These are phyloP conservation scores for Darksidea phi DNA, from an alignment of 495 filamentous ascomycete genomes.

Conservation along the genomic window DNA sequence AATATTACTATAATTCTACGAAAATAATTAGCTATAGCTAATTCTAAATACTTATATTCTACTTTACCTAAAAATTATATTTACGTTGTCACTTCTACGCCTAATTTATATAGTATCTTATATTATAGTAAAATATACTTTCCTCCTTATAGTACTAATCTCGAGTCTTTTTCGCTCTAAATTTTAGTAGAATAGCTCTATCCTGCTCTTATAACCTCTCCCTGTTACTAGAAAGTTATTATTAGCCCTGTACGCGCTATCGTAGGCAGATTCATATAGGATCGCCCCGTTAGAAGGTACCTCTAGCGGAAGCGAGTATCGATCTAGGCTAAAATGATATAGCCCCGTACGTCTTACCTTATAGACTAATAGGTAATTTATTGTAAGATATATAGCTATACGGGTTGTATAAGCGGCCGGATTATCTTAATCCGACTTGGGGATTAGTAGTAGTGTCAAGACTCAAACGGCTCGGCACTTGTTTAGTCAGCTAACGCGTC, in stretches of 20 bases:
- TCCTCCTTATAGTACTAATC: slow-evolving; percentile 18
- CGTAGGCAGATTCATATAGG: background rate
- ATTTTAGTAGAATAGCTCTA: slow-evolving; percentile 19
- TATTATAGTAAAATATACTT: slow-evolving; percentile 22
- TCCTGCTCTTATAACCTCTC: slow-evolving; percentile 8
- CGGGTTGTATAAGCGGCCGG: background rate
- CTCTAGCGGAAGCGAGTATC: background rate
- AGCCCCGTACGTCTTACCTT: slow-evolving; percentile 12
- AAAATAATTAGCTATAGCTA: slow-evolving; percentile 27
- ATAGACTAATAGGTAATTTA: slow-evolving; percentile 9
- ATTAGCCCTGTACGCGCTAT: slow-evolving; percentile 13
- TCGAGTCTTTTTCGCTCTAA: slow-evolving; percentile 7
- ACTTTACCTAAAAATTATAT: slow-evolving; percentile 27
- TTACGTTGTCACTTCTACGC: slow-evolving; percentile 21
- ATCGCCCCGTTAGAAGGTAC: background rate
- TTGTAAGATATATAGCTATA: slow-evolving; percentile 10
- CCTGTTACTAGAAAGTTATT: slow-evolving; percentile 10
- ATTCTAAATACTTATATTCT: slow-evolving; percentile 20
- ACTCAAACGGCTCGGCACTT: slow-evolving; percentile 10
- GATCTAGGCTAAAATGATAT: slow-evolving; percentile 1
- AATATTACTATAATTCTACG: slow-evolving; percentile 24
- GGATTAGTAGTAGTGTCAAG: slow-evolving; percentile 10
- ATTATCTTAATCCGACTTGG: slow-evolving; percentile 8
- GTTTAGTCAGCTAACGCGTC: slow-evolving; percentile 12
- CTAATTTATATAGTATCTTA: slow-evolving; percentile 27